Evolutionary conservation across 116 monocot species (phyloP), one percentile per base, ranked within the genome.

Genomic region (Dioscorea cayenensis): DNA sequence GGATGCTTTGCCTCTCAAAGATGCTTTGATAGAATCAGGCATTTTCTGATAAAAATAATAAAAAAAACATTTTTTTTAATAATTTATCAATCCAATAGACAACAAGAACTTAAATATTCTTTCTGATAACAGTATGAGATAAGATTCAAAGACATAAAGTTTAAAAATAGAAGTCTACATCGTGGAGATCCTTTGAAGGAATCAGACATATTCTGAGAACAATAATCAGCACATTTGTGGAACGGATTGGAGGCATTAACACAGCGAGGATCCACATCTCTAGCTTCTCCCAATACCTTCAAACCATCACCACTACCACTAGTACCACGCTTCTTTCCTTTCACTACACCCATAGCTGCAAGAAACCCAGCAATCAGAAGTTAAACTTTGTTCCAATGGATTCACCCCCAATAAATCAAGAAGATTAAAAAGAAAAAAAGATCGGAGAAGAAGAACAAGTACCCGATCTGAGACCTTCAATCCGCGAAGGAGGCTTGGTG

Each of bases 191-290:
- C 16, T 55, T 12, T 55, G 19, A n/a, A 5, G 5, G 55, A 55
- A 55, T 55, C 19, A 16, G n/a, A 16, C 1, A 7, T 68, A 12
- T 23, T 68, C 49, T 50, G 49, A 48, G 14, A 11, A 49, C 68
- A 68, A 27, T 51, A 51, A 22, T 68, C 50, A 11, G 49, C 68
- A 48, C 66, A 66, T 6, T 66, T 66, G 25, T 68, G 68, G 50
- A 20, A 68, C 0, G 68, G 68, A 51, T 68, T 67, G 68, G 68
- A 50, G 23, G 68, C 49, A 68, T 68, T 3, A 8, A 36, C 32
- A 25, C 68, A 68, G 10, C 62, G 20, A 20, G 62, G 62, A 62
- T 62, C 25, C 62, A 62, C 36, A n/a, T 38, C 38, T 14, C 18
- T 13, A 7, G 19, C 16, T 11, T 66, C 66, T n/a, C 20, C 66